Evolutionary conservation across 2,329 filamentous ascomycete genomes (phyloP), one percentile per base, ranked within the genome.

Genomic region (Thelonectria discophora): DNA sequence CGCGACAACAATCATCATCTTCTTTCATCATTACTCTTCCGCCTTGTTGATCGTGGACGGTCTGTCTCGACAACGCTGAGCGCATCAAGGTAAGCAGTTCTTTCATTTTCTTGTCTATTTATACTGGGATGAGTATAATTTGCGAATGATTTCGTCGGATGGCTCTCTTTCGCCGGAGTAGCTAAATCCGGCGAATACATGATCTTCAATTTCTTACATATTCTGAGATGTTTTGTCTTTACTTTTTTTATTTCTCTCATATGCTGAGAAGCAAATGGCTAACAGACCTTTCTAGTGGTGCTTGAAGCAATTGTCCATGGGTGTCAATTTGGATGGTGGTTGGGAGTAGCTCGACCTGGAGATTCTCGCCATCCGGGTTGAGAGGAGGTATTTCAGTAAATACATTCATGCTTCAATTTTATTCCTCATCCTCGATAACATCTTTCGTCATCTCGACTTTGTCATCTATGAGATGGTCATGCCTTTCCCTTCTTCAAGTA

Each of bases 171-270:
- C 90, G 93, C 94, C 93, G 87, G 93, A 88, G 91, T 85, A 83
- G 90, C 89, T 85, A 90, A 89, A 93, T 89, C 90, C 84, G 81
- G 76, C 81, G 82, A 85, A 81, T 77, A 86, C 78, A 83, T 97
- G 93, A 97, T 91, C 96, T 92, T 93, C 81, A 89, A 76, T 88
- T 88, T 94, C 93, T 97, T 97, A 97, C 93, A 97, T 97, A 97
- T 97, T 92, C 93, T 97, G 93, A 97, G 66, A 62, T 63, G 49
- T 51, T 42, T 58, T 46, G 43, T 37, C 62, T 58, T 45, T 48
- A 30, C 45, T n/a, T 34, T 15, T 34, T 15, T 46, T 60, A 21
- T 50, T 47, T 71, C 75, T 72, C 57, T 60, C 55, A 40, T 52
- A 40, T 50, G 34, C 54, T 62, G 17, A 30, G 58, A 39, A 20